A percentile compares a stretch with the other conserved stretches of the same genome.
Conservation (phyloP, 257 asterid species). For the Solanum pimpinellifolium region DNA sequence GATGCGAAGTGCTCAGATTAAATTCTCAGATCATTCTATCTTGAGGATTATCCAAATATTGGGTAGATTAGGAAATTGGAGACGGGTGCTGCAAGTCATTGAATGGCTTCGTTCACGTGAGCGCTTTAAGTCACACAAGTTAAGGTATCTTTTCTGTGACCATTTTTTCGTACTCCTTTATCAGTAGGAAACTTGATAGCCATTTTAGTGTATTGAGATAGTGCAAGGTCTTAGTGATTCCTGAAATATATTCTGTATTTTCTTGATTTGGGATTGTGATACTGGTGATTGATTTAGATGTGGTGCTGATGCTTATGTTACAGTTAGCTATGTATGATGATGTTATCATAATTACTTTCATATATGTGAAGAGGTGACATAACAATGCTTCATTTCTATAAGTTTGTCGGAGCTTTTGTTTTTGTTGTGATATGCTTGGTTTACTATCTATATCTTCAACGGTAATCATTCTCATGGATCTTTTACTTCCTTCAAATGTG, state of each 20-base stretch:
- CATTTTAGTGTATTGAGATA: neutral
- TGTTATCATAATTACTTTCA: neutral
- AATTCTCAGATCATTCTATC: conserved; percentile 83
- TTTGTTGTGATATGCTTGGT: neutral
- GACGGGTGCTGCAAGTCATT: conserved; percentile 80
- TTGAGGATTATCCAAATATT: conserved; percentile 75
- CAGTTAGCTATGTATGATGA: neutral
- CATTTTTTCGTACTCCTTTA: neutral
- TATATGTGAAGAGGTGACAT: neutral
- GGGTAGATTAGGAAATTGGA: conserved; percentile 92
- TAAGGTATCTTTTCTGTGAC: conserved; percentile 31
- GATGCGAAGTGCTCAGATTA: conserved; percentile 80
- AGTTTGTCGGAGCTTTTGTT: neutral
- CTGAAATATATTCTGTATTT: neutral
- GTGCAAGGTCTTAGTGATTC: neutral
- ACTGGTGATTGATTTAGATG: neutral
- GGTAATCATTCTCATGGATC: neutral
- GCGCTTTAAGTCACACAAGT: conserved; percentile 76
- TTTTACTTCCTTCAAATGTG: neutral
- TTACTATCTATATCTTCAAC: neutral
- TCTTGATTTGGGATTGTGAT: neutral
- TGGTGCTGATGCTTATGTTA: neutral
- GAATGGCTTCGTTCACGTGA: conserved; percentile 86
- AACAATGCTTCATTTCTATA: neutral
- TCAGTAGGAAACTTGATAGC: neutral